Evolutionary conservation across 768 basidiomycete genomes (phyloP).

Genomic region (Mycena amicta): DNA sequence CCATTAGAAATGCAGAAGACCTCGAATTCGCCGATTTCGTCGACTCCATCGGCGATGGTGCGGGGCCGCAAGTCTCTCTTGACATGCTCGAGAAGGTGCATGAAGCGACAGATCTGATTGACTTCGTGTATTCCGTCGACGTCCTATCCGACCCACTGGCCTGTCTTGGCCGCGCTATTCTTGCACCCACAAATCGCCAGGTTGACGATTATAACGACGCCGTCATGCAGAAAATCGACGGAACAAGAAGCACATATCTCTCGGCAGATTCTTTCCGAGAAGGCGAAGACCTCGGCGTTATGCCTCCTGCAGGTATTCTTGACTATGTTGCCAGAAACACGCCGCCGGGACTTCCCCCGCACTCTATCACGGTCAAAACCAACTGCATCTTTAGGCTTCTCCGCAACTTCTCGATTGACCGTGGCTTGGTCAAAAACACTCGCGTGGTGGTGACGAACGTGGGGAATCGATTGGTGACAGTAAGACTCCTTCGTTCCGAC

Average conservation of each 20-base stretch:
- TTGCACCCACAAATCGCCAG: slow-evolving; percentile 40
- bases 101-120: slow-evolving; percentile 9
- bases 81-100: slow-evolving; percentile 1
- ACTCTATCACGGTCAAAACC: slow-evolving; percentile 33
- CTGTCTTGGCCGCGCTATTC: slow-evolving; percentile 35
- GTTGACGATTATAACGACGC: slow-evolving; percentile 37
- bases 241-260: slow-evolving; percentile 11
- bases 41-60: slow-evolving; percentile 40
- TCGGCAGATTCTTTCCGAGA: slow-evolving; percentile 24
- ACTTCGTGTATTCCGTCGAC: slow-evolving; percentile 28
- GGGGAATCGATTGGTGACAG: slow-evolving; percentile 22
- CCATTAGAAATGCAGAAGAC: slow-evolving; percentile 41
- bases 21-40: slow-evolving; percentile 37
- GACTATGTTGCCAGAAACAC: slow-evolving; percentile 21
- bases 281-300: slow-evolving; percentile 8
- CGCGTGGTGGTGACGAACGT: slow-evolving; percentile 35
- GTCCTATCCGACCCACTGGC: slow-evolving; percentile 26
- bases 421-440: slow-evolving; percentile 43
- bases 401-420: slow-evolving; percentile 39
- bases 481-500: slow-evolving; percentile 6
- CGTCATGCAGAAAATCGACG: slow-evolving; percentile 30
- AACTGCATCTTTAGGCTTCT: slow-evolving; percentile 36
- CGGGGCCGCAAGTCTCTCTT: slow-evolving; percentile 27
- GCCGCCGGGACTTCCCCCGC: slow-evolving; percentile 22
- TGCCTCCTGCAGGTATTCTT: slow-evolving; percentile 9